phyloP scores from a whole-genome alignment of 2,329 filamentous ascomycete genomes.

The Chalara sp. region DNA sequence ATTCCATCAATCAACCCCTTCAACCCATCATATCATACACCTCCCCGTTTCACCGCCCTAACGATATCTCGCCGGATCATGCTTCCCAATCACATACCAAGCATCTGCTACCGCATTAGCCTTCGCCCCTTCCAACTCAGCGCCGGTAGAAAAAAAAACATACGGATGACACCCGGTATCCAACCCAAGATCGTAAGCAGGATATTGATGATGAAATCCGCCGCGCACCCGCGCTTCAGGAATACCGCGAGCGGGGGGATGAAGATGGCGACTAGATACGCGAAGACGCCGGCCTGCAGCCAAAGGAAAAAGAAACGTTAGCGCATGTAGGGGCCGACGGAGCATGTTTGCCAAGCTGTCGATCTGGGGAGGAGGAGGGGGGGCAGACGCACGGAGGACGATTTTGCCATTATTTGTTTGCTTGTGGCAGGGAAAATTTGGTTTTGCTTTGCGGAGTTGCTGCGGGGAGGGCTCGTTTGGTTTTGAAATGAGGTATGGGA shows the following conservation, averaged over 20 bases:
- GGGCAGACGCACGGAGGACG: not conserved
- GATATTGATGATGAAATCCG: constrained; percentile 35
- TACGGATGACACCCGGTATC: constrained; percentile 26
- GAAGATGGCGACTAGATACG: constrained; percentile 25
- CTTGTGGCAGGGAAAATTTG: not conserved
- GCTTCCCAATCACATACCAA: constrained; percentile 23
- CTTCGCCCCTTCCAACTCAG: not conserved
- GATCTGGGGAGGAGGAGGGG: not conserved
- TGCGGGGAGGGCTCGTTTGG: not conserved
- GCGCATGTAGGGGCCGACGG: not conserved
- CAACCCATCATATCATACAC: not conserved
- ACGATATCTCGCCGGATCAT: constrained; percentile 17
- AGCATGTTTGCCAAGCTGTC: not conserved
- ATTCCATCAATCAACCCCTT: no score
- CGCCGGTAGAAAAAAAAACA: constrained; percentile 5
- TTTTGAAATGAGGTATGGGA: not conserved
- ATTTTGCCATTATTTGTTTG: not conserved
- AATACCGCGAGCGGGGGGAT: constrained; percentile 27
- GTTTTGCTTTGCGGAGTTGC: not conserved
- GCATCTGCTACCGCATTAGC: constrained; percentile 14
- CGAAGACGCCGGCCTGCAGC: constrained; percentile 17
- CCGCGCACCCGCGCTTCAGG: constrained; percentile 30
- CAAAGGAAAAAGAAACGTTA: no score
- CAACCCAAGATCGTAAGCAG: constrained; percentile 29
- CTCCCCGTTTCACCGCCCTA: not conserved